Conservation (phyloP, 768 basidiomycete genomes). For the Tulasnella calospora region DNA sequence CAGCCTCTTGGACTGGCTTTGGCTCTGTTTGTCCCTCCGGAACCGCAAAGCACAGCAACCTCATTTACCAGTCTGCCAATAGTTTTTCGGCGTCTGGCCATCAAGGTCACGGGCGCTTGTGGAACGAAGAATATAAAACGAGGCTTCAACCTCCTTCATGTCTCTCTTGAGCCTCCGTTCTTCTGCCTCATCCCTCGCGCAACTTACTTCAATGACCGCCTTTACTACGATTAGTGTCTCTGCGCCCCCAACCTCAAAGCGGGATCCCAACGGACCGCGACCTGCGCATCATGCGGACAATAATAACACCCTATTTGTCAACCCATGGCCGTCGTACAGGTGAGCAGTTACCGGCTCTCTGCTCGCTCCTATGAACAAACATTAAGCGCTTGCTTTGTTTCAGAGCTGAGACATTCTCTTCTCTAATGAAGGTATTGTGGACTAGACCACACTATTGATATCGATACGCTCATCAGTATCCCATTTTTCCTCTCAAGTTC, state of each 20-base stretch:
- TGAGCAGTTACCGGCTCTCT: not conserved
- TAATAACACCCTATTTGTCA: conserved; percentile 22
- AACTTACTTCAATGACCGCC: not conserved
- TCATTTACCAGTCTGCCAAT: too few relatives aligned
- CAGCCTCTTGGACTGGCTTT: too few relatives aligned
- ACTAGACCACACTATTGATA: not conserved
- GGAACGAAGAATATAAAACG: not conserved
- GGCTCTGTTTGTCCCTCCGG: too few relatives aligned
- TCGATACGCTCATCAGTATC: not conserved
- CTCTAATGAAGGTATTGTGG: not conserved
- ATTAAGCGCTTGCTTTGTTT: not conserved
- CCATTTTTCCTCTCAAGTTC: not conserved
- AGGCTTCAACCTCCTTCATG: not conserved
- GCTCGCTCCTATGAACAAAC: not conserved
- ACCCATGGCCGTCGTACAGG: conserved; percentile 23
- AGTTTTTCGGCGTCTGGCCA: too few relatives aligned
- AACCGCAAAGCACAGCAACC: too few relatives aligned
- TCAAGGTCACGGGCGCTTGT: too few relatives aligned
- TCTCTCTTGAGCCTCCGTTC: not conserved
- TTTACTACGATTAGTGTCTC: not conserved
- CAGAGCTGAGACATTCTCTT: not conserved
- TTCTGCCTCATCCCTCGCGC: not conserved
- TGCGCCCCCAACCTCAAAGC: not conserved
- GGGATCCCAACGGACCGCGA: not conserved
- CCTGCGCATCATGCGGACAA: conserved; percentile 24